Evolutionary conservation across 805 yeast genomes (phyloP), one percentile per base, ranked within the genome.

Genomic region (Metschnikowia gelsemii): DNA sequence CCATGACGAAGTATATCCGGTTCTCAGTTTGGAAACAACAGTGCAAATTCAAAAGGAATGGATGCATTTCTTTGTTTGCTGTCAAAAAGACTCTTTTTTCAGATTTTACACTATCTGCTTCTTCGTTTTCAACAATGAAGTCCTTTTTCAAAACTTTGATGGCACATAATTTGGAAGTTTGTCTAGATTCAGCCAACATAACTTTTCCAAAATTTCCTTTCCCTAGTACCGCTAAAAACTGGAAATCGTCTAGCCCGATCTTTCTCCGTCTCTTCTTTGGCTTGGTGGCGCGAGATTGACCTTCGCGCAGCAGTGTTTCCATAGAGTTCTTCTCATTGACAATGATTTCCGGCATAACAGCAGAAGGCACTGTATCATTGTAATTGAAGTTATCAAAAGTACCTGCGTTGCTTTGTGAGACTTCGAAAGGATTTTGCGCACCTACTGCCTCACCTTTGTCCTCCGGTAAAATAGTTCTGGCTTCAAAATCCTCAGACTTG

Each of bases 141-240:
- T 91, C 97, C 64, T 93, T 93, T 75, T 93, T 93, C 64, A 93
- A 76, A 19, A 93, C 98, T 67, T 93, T 93, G 43, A 93, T 90
- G 20, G 99, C 99, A 68, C 96, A 93, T 42, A 93, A 66, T 42
- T 80, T 78, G 39, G 79, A 77, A 0, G 91, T 81, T 47, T 82
- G 84, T 59, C 91, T 82, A 12, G 96, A 86, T 66, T 91, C 96
- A 1, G 97, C 98, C 52, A 93, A 76, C 90, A 93, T 87, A 42
- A 93, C 99, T 61, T 93, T 93, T 66, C 99, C 99, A 62, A 93
- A 93, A 63, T 93, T 93, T 68, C 99, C 99, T 62, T 90, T 93
- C 55, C 99, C 99, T 44, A 93, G 75, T 8, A 93, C 99, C 8
- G 97, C 95, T 52, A 93, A 67, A 58, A 93, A 85, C 53, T 87